Base-by-base conservation (phyloP, 495 filamentous ascomycete species). In the Penicillium cosmopolitanum region DNA sequence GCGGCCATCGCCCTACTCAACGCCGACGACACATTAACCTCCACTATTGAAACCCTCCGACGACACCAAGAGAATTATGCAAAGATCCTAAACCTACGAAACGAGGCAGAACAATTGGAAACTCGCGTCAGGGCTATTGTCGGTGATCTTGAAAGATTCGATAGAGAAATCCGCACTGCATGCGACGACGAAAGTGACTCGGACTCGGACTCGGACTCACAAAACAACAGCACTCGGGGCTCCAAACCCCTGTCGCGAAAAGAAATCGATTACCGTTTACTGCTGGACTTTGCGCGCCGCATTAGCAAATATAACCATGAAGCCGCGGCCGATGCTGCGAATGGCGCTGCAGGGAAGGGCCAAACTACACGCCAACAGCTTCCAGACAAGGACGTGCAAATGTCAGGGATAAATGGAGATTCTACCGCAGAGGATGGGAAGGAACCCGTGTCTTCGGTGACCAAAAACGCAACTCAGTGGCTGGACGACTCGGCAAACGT, bases 261-360 rank as follows among this genome's bases (percentile, higher is more conserved):
- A 43, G 77, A 78, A 50, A 73, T 81, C 6, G 78, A 81, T 21
- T 81, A 80, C 58, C 68, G 66, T 23, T 51, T 79, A 2, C 64
- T 81, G 0, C 62, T 81, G 23, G 75, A 79, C 38, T 81, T 81
- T 54, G 78, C 78, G 15, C 73, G 76, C 16, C 69, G 77, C 19
- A 81, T 81, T 40, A 78, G 77, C 69, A 79, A 79, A 58, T 80
- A 80, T 54, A 81, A 81, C 48, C 70, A 75, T 31, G 68, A 78
- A 64, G 78, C 78, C 3, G 78, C 77, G 42, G 73, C 75, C 10
- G 77, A 81, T 61, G 78, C 74, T n/a, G 73, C 68, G 21, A 66
- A 66, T 11, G 71, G 73, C 9, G 58, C 47, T 9, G 56, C 43
- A 12, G 52, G 50, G 23, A 63, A 69, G 43, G 50, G 61, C 16